Base-by-base conservation (phyloP, 2,329 filamentous ascomycete species). In the Ophidiomyces ophidiicola region DNA sequence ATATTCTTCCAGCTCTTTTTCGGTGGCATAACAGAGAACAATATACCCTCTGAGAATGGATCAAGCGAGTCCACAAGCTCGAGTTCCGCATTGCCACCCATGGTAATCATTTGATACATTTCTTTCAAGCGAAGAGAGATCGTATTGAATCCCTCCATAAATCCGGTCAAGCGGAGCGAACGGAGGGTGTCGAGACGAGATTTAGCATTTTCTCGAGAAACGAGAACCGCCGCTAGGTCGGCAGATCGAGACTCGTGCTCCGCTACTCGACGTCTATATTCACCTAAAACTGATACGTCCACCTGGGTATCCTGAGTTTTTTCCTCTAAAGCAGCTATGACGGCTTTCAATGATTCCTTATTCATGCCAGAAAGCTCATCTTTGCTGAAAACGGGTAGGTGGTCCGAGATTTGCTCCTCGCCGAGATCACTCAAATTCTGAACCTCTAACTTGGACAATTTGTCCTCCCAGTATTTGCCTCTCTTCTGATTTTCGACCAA, bases 1-100 rank as follows among this genome's bases (percentile, higher is more conserved):
- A 98, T 98, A 58, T 96, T 98, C 73, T 94, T 98, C 92, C 92
- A 98, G 55, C 82, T 90, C 73, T 98, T 98, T 75, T 98, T 98
- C 8, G 90, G 90, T 36, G 90, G 92, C 90, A 98, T 98, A 49
- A 98, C 92, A 41, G 80, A 88, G 68, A 98, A 98, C 33, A 94
- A 60, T 46, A 98, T 96, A 18, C 90, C 90, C 62, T 98, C 90
- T 5, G 82, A 86, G 68, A 98, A 98, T 0, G 90, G 90, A 58
- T 98, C 92, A 2, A 98, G 69, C 12, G 81, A 88, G 66, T 98
- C 90, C 28, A 98, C 90, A 17, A 98, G 77, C 61, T 98, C 92
- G 8, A 98, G 74, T 64, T 98, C 90, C 0, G 90, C 90, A 53
- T 98, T 98, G 41, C 90, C 90, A 45, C 90, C 90, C 86, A 98